These are phyloP conservation scores for Kwoniella pini DNA, from an alignment of 768 basidiomycete species.

Conservation along the genomic window DNA sequence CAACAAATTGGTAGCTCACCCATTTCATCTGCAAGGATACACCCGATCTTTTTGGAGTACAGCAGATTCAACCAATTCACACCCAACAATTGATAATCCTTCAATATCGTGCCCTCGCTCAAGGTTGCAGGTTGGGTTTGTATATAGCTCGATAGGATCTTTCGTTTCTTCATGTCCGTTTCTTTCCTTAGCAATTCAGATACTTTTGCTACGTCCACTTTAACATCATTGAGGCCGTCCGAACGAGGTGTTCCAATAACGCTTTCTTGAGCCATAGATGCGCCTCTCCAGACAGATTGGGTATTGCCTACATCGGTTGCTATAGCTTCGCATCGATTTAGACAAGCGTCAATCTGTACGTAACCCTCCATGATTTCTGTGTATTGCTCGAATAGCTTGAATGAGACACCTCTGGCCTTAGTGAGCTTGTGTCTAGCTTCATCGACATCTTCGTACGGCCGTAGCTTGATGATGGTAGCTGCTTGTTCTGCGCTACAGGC, in stretches of 20 bases:
- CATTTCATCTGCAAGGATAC: constrained; percentile 99
- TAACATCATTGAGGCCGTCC: constrained; percentile 51
- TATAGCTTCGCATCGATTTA: constrained; percentile 84
- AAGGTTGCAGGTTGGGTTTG: constrained; percentile 71
- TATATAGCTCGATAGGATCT: constrained; percentile 63
- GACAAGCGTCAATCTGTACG: constrained; percentile 80
- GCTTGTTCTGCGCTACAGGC: constrained; percentile 79
- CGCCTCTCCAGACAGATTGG: constrained; percentile 74
- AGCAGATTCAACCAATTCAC: constrained; percentile 94
- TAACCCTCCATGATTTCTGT: constrained; percentile 73
- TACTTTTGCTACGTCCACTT: constrained; percentile 50
- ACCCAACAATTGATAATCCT: constrained; percentile 97
- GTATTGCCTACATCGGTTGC: constrained; percentile 71
- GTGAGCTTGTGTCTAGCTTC: constrained; percentile 76
- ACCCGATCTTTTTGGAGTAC: constrained; percentile 76
- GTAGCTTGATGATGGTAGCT: constrained; percentile 68
- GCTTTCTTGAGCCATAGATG: constrained; percentile 30
- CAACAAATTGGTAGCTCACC: constrained; percentile 59
- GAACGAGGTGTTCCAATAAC: constrained; percentile 40
- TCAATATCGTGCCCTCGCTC: constrained; percentile 70
- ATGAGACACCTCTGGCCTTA: constrained; percentile 91
- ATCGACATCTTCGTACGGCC: constrained; percentile 76
- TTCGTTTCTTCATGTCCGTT: constrained; percentile 45
- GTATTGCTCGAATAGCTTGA: constrained; percentile 88
- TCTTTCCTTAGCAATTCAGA: constrained; percentile 52